A percentile compares a stretch with the other conserved stretches of the same genome.
phyloP scores from a whole-genome alignment of 331 rosid species.

The Quercus phellos region DNA sequence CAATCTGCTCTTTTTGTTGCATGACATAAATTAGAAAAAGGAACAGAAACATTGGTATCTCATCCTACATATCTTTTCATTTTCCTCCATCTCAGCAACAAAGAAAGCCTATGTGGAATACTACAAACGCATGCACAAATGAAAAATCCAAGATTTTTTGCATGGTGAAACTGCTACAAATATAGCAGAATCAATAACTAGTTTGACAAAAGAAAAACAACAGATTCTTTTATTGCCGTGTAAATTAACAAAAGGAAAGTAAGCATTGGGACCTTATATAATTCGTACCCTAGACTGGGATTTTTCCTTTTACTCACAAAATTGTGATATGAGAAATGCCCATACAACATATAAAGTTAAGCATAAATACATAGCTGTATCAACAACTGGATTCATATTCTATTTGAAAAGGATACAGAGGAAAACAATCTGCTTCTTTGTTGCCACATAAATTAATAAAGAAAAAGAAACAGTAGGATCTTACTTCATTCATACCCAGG shows the following conservation, averaged over 20 bases:
- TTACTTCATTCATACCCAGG: not conserved
- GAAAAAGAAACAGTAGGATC: not conserved
- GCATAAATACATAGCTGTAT: not conserved
- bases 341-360: not conserved
- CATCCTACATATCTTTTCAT: not conserved
- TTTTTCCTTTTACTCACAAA: not conserved
- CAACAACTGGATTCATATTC: not conserved
- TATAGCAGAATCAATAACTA: not conserved
- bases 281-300: not conserved
- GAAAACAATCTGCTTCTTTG: not conserved
- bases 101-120: slow-evolving; percentile 4
- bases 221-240: not conserved
- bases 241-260: not conserved
- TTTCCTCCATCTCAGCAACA: slow-evolving; percentile 2
- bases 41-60: not conserved
- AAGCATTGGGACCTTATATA: not conserved
- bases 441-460: not conserved
- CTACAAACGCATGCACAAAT: not conserved
- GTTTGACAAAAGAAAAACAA: not conserved
- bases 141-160: slow-evolving; percentile 2
- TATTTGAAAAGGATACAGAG: not conserved
- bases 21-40: too few relatives aligned
- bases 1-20: too few relatives aligned
- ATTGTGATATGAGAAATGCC: not conserved
- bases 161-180: not conserved